A percentile compares a stretch with the other conserved stretches of the same genome.
phyloP scores from a whole-genome alignment of 2,329 filamentous ascomycete genomes.

The Xylariaceae sp. region DNA sequence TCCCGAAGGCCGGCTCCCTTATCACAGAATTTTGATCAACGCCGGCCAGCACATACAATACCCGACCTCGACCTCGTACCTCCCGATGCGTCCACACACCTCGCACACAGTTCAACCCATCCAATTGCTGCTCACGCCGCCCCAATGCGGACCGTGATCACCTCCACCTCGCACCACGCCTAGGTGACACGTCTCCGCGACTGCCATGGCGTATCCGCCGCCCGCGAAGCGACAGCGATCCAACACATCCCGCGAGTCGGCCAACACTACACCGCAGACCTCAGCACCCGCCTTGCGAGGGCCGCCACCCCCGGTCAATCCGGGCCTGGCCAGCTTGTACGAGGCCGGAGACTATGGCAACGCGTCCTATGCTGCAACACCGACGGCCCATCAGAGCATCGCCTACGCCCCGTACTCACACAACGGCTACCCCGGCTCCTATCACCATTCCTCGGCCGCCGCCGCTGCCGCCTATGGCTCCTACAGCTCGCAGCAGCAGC shows the following conservation, averaged over 20 bases:
- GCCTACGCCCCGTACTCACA: slow-evolving; percentile 21
- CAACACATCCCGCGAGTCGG: slow-evolving; percentile 25
- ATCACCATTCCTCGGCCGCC: slow-evolving; percentile 13
- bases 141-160: too few relatives aligned
- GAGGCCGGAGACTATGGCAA: slow-evolving; percentile 18
- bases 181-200: slow-evolving; percentile 5
- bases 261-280: slow-evolving; percentile 25
- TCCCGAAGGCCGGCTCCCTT: too few relatives aligned
- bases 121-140: too few relatives aligned
- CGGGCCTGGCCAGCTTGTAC: slow-evolving; percentile 12
- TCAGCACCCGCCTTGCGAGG: slow-evolving; percentile 25
- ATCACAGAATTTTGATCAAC: too few relatives aligned
- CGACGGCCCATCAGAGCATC: slow-evolving; percentile 16
- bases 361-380: slow-evolving; percentile 16
- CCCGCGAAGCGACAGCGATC: slow-evolving; percentile 26
- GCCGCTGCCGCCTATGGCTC: slow-evolving; percentile 17
- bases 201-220: slow-evolving; percentile 26
- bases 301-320: slow-evolving; percentile 14
- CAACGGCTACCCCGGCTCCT: slow-evolving; percentile 20
- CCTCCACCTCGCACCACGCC: too few relatives aligned
- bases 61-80: too few relatives aligned
- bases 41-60: too few relatives aligned
- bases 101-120: too few relatives aligned
- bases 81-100: too few relatives aligned
- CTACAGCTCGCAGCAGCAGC: slow-evolving; percentile 21